These are phyloP conservation scores for Terfezia claveryi DNA, from an alignment of 495 filamentous ascomycete species.

Conservation along the genomic window DNA sequence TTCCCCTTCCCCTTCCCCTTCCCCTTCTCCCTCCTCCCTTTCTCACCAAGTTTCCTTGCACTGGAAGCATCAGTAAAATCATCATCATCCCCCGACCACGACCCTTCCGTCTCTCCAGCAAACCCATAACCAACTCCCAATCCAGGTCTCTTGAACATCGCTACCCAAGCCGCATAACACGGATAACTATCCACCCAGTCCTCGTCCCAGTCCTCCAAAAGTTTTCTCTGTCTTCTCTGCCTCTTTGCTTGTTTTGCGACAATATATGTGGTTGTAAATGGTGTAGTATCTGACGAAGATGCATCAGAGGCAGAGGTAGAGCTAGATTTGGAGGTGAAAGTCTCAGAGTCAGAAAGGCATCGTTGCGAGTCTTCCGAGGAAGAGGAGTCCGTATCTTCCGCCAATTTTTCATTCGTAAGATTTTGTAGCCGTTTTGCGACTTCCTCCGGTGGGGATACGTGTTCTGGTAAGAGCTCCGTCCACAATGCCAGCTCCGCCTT, in stretches of 20 bases:
- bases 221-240: not conserved
- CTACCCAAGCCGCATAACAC: constrained; percentile 14
- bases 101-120: not conserved
- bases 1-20: not conserved
- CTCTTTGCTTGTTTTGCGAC: not conserved
- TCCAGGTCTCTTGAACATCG: not conserved
- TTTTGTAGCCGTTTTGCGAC: not conserved
- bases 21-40: not conserved
- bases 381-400: too few species aligned
- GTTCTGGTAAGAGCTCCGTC: not conserved
- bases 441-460: not conserved
- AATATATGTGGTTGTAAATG: not conserved
- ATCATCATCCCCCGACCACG: not conserved
- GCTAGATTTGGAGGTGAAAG: too few species aligned
- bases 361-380: not conserved
- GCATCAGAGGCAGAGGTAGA: not conserved
- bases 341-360: too few species aligned
- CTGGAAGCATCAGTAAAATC: not conserved
- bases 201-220: constrained; percentile 2
- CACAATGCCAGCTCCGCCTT: constrained; percentile 9
- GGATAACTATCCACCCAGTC: constrained; percentile 12
- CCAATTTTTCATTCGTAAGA: constrained; percentile 1
- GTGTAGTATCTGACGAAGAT: not conserved
- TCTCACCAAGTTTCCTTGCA: not conserved
- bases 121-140: not conserved